Conservation (phyloP, 2,329 filamentous ascomycete species). For the Colletotrichum brevisporum region DNA sequence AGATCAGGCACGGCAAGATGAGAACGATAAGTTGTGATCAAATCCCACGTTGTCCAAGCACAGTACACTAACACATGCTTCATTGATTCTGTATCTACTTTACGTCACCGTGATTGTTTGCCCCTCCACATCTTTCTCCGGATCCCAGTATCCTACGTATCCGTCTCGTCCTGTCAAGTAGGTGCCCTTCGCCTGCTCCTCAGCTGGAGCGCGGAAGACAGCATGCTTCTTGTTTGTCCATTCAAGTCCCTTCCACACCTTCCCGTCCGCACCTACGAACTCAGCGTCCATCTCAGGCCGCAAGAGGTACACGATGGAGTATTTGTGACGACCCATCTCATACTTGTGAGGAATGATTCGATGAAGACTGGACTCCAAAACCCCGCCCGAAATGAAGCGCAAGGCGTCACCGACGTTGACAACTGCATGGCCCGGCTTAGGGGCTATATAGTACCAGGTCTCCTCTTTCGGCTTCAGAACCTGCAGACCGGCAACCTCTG, state of each 20-base stretch:
- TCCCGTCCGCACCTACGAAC: slow-evolving; percentile 40
- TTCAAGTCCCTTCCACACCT: slow-evolving; percentile 40
- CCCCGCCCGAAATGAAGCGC: slow-evolving; percentile 37
- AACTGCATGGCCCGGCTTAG: slow-evolving; percentile 34
- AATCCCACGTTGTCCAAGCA: too few species aligned
- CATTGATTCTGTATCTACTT: background rate
- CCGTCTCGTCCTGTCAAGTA: slow-evolving; percentile 28
- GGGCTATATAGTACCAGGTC: slow-evolving; percentile 42
- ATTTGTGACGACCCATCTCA: slow-evolving; percentile 40
- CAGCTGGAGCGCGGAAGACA: slow-evolving; percentile 34
- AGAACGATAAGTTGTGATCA: too few species aligned
- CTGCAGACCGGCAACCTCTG: slow-evolving; percentile 41
- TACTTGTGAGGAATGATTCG: slow-evolving; percentile 43
- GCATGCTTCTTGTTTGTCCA: slow-evolving; percentile 44
- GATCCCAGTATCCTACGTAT: slow-evolving; percentile 25
- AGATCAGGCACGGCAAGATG: too few species aligned
- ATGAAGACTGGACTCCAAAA: slow-evolving; percentile 41
- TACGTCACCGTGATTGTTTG: slow-evolving; percentile 20
- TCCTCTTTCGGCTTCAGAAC: slow-evolving; percentile 40
- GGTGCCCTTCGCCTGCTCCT: slow-evolving; percentile 20
- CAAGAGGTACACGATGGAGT: slow-evolving; percentile 43
- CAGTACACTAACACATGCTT: background rate
- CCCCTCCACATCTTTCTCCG: slow-evolving; percentile 16
- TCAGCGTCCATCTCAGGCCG: slow-evolving; percentile 43
- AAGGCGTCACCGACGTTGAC: slow-evolving; percentile 40